These are phyloP conservation scores for Dalbergia oliveri DNA, from an alignment of 306 rosid species.

Conservation along the genomic window DNA sequence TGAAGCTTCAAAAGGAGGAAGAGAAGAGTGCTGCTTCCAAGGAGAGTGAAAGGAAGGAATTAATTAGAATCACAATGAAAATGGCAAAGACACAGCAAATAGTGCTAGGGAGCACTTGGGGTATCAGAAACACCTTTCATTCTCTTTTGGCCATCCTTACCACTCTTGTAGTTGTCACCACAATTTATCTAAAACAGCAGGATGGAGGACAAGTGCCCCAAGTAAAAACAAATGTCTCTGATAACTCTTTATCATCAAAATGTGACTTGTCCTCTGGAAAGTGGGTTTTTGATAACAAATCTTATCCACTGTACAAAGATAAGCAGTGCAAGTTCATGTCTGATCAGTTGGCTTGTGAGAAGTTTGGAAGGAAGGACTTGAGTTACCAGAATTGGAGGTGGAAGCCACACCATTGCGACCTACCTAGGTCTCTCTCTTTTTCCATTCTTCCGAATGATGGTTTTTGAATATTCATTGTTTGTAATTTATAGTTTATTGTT, in stretches of 20 bases:
- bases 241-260: slow-evolving; percentile 31
- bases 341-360: slow-evolving; percentile 91
- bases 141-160: slow-evolving; percentile 66
- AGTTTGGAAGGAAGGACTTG: slow-evolving; percentile 78
- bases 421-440: slow-evolving; percentile 62
- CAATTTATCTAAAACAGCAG: slow-evolving; percentile 63
- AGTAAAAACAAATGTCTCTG: slow-evolving; percentile 37
- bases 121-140: slow-evolving; percentile 65
- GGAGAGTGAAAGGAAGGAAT: slow-evolving; percentile 8
- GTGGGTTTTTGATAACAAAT: slow-evolving; percentile 77
- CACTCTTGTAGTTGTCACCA: slow-evolving; percentile 57
- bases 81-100: slow-evolving; percentile 54
- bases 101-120: slow-evolving; percentile 54
- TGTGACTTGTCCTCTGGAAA: slow-evolving; percentile 78
- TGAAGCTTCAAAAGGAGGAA: slow-evolving; percentile 57
- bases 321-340: slow-evolving; percentile 75
- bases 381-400: slow-evolving; percentile 79
- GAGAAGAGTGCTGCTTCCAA: neutral
- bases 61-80: slow-evolving; percentile 12
- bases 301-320: slow-evolving; percentile 81
- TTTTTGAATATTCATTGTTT: neutral
- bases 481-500: neutral
- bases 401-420: slow-evolving; percentile 80
- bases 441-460: neutral
- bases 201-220: slow-evolving; percentile 40